These are phyloP conservation scores for Brassica balearica DNA, from an alignment of 441 rosid genomes.

Conservation along the genomic window DNA sequence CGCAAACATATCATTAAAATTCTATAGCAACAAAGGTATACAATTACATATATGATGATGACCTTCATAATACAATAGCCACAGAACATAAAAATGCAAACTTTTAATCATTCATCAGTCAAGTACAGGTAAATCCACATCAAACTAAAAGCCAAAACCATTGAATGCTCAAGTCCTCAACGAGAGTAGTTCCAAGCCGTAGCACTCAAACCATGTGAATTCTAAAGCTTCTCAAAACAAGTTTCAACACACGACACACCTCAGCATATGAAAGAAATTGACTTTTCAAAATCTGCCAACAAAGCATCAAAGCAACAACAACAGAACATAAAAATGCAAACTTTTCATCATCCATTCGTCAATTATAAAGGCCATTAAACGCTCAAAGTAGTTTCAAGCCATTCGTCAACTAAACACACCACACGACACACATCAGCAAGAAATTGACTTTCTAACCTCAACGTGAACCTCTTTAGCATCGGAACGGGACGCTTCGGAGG, in stretches of 20 bases:
- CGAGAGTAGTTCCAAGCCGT: neutral
- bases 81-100: neutral
- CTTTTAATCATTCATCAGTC: neutral
- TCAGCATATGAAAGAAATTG: neutral
- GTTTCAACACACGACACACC: neutral
- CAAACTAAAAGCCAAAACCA: neutral
- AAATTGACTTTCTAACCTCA: constrained; percentile 47
- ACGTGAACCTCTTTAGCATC: constrained; percentile 45
- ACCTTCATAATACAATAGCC: neutral
- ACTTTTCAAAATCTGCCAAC: neutral
- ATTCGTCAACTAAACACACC: too few relatives aligned
- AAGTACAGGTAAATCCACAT: neutral
- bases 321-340: too few relatives aligned
- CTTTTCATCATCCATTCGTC: too few relatives aligned
- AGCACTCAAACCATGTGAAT: neutral
- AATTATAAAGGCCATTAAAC: too few relatives aligned
- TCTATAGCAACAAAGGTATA: neutral
- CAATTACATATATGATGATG: neutral
- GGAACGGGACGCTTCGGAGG: constrained; percentile 38
- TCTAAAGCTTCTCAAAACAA: neutral
- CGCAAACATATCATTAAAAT: neutral
- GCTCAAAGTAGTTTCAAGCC: neutral
- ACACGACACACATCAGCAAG: constrained; percentile 17
- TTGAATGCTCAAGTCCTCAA: neutral
- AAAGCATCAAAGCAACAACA: too few relatives aligned